Percentiles rank a stretch among this genome's conserved stretches.
phyloP scores from a whole-genome alignment of 345 rosid species.

The Murraya koenigii region DNA sequence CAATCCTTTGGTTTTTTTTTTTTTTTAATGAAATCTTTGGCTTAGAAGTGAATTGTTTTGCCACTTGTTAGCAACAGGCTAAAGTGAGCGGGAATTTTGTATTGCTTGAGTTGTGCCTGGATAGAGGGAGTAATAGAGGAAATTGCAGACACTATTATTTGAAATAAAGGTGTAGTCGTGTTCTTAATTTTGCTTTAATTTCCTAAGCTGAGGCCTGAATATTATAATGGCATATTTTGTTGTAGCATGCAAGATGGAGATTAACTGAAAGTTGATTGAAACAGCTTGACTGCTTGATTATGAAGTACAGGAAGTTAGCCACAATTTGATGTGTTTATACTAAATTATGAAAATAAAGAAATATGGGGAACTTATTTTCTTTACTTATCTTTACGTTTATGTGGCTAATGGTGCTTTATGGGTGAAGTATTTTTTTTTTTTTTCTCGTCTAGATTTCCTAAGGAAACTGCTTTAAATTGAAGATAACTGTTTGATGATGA shows the following conservation, averaged over 20 bases:
- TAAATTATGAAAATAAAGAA: not conserved
- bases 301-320: not conserved
- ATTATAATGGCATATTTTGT: not conserved
- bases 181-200: not conserved
- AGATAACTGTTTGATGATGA: not conserved
- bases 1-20: too few relatives aligned
- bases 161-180: not conserved
- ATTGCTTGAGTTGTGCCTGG: not conserved
- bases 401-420: not conserved
- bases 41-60: not conserved
- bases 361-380: not conserved
- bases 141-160: not conserved
- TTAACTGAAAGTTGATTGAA: not conserved
- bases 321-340: not conserved
- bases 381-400: not conserved
- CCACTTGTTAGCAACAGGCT: not conserved
- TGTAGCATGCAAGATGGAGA: not conserved
- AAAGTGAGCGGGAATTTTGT: not conserved
- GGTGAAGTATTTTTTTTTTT: not conserved
- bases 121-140: not conserved
- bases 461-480: not conserved
- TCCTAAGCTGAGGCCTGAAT: not conserved
- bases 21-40: not conserved
- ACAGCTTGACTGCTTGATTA: not conserved
- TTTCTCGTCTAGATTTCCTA: not conserved